Percentiles rank a stretch among this genome's conserved stretches.
Evolutionary conservation across 306 rosid genomes (phyloP).

Genomic region (Cucumis cinereus): DNA sequence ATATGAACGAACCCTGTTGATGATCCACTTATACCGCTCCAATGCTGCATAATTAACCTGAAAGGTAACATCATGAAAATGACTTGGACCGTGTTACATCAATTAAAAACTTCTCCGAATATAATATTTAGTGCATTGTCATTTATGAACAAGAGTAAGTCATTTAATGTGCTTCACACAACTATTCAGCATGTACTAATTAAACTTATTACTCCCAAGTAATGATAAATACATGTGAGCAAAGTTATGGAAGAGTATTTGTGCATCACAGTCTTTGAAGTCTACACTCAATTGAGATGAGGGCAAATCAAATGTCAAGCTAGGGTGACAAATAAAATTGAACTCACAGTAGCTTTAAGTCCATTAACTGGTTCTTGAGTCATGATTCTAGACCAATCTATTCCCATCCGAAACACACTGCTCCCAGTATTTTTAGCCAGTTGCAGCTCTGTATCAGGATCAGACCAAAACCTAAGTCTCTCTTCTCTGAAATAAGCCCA

Average conservation of each 20-base stretch:
- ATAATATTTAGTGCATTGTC: not conserved
- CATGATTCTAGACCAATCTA: conserved; percentile 94
- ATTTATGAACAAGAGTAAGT: not conserved
- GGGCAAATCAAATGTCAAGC: not conserved
- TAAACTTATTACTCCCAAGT: not conserved
- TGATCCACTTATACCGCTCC: conserved; percentile 94
- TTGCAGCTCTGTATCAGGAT: conserved; percentile 84
- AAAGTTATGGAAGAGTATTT: not conserved
- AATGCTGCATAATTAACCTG: conserved; percentile 89
- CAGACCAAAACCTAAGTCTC: conserved; percentile 97
- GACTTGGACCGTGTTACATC: conserved; percentile 13
- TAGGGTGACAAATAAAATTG: conserved; percentile 11
- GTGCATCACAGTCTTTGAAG: not conserved
- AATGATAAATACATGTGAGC: not conserved
- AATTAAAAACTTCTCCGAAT: conserved; percentile 6
- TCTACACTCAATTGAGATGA: not conserved
- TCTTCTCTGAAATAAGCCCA: conserved; percentile 60
- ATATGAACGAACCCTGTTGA: conserved; percentile 57
- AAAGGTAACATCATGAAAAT: conserved; percentile 6
- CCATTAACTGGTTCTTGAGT: conserved; percentile 59
- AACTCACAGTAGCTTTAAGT: conserved; percentile 57
- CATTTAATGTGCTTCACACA: not conserved
- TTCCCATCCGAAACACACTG: conserved; percentile 84
- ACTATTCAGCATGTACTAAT: not conserved
- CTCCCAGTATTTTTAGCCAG: conserved; percentile 79